Evolutionary conservation across 176 grass and related monocot genomes (phyloP).

Genomic region (Carex pumila): DNA sequence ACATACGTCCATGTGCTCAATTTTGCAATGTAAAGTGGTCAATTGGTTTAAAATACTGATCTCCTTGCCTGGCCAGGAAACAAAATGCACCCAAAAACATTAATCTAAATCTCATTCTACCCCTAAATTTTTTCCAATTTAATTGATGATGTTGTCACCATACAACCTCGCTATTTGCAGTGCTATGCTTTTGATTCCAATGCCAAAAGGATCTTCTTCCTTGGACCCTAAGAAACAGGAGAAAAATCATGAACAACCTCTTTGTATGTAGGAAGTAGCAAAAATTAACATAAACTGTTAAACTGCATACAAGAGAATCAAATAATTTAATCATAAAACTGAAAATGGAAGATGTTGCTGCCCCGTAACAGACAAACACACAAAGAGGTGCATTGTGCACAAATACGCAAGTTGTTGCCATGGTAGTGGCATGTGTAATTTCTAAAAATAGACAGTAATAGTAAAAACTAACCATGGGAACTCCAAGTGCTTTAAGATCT

Average conservation of each 20-base stretch:
- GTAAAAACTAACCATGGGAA: slow-evolving; percentile 69
- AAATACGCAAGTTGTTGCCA: neutral
- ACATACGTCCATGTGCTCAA: slow-evolving; percentile 5
- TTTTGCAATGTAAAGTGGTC: slow-evolving; percentile 9
- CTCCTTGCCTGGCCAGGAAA: neutral
- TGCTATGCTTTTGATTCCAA: slow-evolving; percentile 71
- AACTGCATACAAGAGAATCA: neutral
- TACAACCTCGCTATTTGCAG: slow-evolving; percentile 2
- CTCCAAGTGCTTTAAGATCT: slow-evolving; percentile 88
- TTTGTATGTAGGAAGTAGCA: neutral
- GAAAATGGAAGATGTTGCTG: neutral
- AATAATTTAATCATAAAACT: neutral
- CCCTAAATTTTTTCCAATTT: slow-evolving; percentile 1
- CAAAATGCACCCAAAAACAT: neutral
- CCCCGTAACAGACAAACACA: neutral
- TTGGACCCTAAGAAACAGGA: slow-evolving; percentile 74
- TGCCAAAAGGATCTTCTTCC: slow-evolving; percentile 91
- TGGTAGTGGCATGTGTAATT: neutral
- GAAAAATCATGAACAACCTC: neutral
- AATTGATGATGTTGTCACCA: slow-evolving; percentile 20
- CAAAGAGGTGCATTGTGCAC: neutral
- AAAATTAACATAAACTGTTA: neutral
- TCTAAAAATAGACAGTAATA: neutral
- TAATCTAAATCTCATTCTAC: neutral
- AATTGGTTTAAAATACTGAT: slow-evolving; percentile 4